A percentile compares a stretch with the other conserved stretches of the same genome.
phyloP scores from a whole-genome alignment of 2,329 filamentous ascomycete genomes.

The Grosmannia huntii region DNA sequence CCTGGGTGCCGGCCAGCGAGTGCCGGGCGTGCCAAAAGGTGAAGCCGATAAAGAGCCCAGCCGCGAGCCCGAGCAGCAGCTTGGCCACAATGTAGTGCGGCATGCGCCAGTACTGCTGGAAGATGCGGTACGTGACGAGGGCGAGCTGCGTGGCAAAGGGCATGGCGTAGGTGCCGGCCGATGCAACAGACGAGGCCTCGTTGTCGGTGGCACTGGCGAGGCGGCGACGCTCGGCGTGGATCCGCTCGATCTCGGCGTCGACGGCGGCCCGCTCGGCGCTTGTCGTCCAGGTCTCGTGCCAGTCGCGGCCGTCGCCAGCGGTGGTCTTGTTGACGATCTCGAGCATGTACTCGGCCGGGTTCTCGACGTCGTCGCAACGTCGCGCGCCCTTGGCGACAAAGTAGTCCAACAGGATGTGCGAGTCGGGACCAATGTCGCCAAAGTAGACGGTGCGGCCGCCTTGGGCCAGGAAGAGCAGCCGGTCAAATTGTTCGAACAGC shows the following conservation, averaged over 20 bases:
- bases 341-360: slow-evolving; percentile 75
- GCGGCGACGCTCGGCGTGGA: slow-evolving; percentile 26
- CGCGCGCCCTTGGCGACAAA: slow-evolving; percentile 61
- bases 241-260: slow-evolving; percentile 41
- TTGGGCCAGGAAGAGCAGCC: slow-evolving; percentile 61
- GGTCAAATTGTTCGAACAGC: slow-evolving; percentile 82
- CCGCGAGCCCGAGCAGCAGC: slow-evolving; percentile 48
- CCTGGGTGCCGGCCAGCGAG: slow-evolving; percentile 65
- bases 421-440: slow-evolving; percentile 57
- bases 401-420: slow-evolving; percentile 55
- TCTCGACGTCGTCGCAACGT: slow-evolving; percentile 53
- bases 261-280: slow-evolving; percentile 43
- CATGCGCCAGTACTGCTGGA: slow-evolving; percentile 85
- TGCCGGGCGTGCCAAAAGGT: slow-evolving; percentile 62
- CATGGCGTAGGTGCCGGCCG: slow-evolving; percentile 64
- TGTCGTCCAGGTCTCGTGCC: slow-evolving; percentile 48
- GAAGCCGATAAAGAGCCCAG: slow-evolving; percentile 69
- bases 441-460: slow-evolving; percentile 73
- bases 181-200: slow-evolving; percentile 38
- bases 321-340: slow-evolving; percentile 52
- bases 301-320: slow-evolving; percentile 47
- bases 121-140: slow-evolving; percentile 60
- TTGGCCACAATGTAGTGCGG: slow-evolving; percentile 86
- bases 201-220: slow-evolving; percentile 23
- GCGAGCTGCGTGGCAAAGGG: slow-evolving; percentile 55